phyloP scores from a whole-genome alignment of 2,329 filamentous ascomycete species.

The Colletotrichum tofieldiae region DNA sequence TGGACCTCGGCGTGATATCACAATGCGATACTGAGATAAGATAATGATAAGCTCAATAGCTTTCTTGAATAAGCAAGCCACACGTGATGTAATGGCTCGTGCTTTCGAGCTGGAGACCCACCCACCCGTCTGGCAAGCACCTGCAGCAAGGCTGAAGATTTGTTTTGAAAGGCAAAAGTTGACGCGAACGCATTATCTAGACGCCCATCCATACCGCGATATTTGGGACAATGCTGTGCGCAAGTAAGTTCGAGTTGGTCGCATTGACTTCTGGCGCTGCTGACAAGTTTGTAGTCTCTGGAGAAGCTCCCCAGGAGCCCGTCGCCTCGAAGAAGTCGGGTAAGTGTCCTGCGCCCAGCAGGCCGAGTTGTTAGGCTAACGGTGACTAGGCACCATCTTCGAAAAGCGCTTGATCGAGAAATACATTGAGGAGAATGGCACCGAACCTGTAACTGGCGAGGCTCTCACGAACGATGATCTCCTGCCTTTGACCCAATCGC shows the following conservation, averaged over 20 bases:
- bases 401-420: slow-evolving; percentile 96
- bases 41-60: not conserved
- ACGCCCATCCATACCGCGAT: slow-evolving; percentile 31
- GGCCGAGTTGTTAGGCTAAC: slow-evolving; percentile 20
- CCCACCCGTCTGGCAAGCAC: slow-evolving; percentile 10
- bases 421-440: slow-evolving; percentile 93
- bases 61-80: slow-evolving; percentile 14
- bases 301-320: slow-evolving; percentile 94
- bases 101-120: slow-evolving; percentile 29
- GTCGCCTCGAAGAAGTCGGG: slow-evolving; percentile 96
- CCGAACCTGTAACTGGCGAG: slow-evolving; percentile 91
- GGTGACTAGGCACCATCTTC: slow-evolving; percentile 81
- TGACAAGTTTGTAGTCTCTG: slow-evolving; percentile 79
- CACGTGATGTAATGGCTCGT: slow-evolving; percentile 40
- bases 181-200: slow-evolving; percentile 31
- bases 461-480: slow-evolving; percentile 88
- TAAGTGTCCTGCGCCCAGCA: slow-evolving; percentile 60
- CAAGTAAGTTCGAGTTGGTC: slow-evolving; percentile 56
- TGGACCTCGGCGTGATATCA: slow-evolving; percentile 20
- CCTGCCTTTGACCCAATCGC: slow-evolving; percentile 86
- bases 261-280: not conserved
- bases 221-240: slow-evolving; percentile 43
- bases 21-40: slow-evolving; percentile 19
- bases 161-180: slow-evolving; percentile 41
- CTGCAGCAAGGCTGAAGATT: slow-evolving; percentile 43